Base-by-base conservation (phyloP, 129 eudicot genomes). In the Helichrysum umbraculigerum region DNA sequence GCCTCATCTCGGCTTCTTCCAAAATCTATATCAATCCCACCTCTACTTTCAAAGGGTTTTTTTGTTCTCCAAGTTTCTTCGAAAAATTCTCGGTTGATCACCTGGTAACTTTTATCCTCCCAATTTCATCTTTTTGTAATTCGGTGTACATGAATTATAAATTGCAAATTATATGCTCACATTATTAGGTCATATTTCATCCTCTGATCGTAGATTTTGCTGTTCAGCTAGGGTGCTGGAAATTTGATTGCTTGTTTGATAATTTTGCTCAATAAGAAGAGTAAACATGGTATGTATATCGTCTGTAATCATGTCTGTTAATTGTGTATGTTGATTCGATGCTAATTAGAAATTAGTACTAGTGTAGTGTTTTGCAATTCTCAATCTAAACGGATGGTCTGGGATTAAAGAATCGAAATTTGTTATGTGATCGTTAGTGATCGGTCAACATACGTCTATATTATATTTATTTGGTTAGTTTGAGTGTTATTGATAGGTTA, bases 21-120 rank as follows among this genome's bases (percentile, higher is more conserved):
- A 62, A 51, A 64, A 71, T 78, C 65, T 78, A 78, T 62, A 47
- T 47, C n/a, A 47, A 79, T 64, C 78, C 73, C 34, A 39, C 44
- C 19, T 59, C 28, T 57, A 37, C 50, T 19, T 47, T 10, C n/a
- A 16, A 14, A 22, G 62, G 70, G 75, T 47, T 74, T 75, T 74
- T 80, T 80, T 80, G 76, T 80, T 79, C 84, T 59, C 84, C 84
- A 80, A 81, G 78, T 58, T 68, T 73, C 74, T 41, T 22, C 51
- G 19, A 11, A 47, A 58, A 20, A 39, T 61, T 19, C 47, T 59
- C 44, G 42, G 32, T 59, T 60, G 17, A 41, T 71, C 14, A 42
- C 64, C 16, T 47, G 76, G 81, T 78, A 70, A 70, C n/a, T 12
- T 42, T 30, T 12, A 7, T 77, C 22, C 39, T 39, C 32, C 47